Conservation (phyloP, 2,329 filamentous ascomycete genomes). For the Gyromitra esculenta region DNA sequence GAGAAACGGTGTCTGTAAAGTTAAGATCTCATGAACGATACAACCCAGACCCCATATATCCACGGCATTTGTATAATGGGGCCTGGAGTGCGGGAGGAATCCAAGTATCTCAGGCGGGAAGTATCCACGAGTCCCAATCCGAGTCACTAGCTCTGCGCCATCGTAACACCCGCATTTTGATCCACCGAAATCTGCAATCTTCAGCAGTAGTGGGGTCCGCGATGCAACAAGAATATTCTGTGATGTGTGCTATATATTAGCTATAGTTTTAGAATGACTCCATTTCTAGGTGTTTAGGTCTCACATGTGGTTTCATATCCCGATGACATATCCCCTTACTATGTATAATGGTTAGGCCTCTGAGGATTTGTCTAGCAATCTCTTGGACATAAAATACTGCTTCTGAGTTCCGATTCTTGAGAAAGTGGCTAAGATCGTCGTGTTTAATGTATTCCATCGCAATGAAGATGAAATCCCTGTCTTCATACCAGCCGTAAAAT, state of each 20-base stretch:
- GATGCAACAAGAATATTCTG: neutral
- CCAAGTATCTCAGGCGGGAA: neutral
- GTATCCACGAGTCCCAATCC: neutral
- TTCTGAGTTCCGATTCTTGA: neutral
- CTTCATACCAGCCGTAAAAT: neutral
- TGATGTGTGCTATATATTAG: neutral
- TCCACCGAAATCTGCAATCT: neutral
- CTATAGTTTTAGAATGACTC: neutral
- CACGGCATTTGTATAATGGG: neutral
- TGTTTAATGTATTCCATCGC: neutral
- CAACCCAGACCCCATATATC: neutral
- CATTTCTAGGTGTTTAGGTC: neutral
- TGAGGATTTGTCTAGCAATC: neutral
- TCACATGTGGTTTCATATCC: neutral
- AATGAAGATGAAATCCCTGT: neutral
- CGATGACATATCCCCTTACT: neutral
- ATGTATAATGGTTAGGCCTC: neutral
- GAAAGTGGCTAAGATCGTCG: neutral
- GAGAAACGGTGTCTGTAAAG: neutral
- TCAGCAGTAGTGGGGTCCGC: neutral
- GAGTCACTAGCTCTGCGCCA: neutral
- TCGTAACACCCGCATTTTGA: neutral
- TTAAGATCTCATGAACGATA: neutral
- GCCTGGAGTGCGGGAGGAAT: neutral
- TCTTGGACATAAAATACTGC: neutral